phyloP scores from a whole-genome alignment of 192 early-diverging fungal species.

The Geranomyces variabilis region DNA sequence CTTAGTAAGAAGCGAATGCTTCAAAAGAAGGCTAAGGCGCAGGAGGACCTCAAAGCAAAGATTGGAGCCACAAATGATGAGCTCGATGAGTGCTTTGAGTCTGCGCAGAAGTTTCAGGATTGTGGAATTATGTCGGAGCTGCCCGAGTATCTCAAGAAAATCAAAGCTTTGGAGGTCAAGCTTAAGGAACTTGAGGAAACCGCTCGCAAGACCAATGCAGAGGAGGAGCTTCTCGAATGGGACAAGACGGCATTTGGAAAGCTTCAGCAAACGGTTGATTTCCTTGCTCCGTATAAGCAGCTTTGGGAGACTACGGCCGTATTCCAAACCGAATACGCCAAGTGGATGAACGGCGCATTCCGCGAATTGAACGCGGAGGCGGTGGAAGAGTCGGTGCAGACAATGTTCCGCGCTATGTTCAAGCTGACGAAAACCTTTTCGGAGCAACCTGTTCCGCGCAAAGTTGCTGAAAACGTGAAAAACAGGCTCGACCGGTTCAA shows the following conservation, averaged over 20 bases:
- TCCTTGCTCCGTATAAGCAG: slow-evolving; percentile 61
- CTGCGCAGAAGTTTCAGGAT: slow-evolving; percentile 62
- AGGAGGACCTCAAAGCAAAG: slow-evolving; percentile 64
- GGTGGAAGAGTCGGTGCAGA: slow-evolving; percentile 53
- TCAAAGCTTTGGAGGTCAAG: slow-evolving; percentile 55
- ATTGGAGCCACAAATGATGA: slow-evolving; percentile 56
- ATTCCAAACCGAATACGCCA: slow-evolving; percentile 59
- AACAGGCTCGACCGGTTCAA: slow-evolving; percentile 65
- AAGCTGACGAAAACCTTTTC: slow-evolving; percentile 59
- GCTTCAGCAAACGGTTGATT: slow-evolving; percentile 55
- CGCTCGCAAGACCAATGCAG: slow-evolving; percentile 52
- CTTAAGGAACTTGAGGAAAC: slow-evolving; percentile 51
- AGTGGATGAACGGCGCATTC: slow-evolving; percentile 65
- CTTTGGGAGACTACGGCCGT: slow-evolving; percentile 60
- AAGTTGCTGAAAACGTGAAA: slow-evolving; percentile 65
- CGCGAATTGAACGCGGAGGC: slow-evolving; percentile 56
- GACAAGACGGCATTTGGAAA: slow-evolving; percentile 59
- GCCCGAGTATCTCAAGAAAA: slow-evolving; percentile 62
- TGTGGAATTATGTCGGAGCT: slow-evolving; percentile 64
- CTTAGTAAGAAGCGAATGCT: slow-evolving; percentile 63
- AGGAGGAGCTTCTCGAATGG: slow-evolving; percentile 66
- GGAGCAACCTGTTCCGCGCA: slow-evolving; percentile 58
- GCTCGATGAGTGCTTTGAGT: slow-evolving; percentile 61
- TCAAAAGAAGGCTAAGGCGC: slow-evolving; percentile 66
- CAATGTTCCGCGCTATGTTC: slow-evolving; percentile 57